These are phyloP conservation scores for Diaporthe australafricana DNA, from an alignment of 2,329 filamentous ascomycete species.

Conservation along the genomic window DNA sequence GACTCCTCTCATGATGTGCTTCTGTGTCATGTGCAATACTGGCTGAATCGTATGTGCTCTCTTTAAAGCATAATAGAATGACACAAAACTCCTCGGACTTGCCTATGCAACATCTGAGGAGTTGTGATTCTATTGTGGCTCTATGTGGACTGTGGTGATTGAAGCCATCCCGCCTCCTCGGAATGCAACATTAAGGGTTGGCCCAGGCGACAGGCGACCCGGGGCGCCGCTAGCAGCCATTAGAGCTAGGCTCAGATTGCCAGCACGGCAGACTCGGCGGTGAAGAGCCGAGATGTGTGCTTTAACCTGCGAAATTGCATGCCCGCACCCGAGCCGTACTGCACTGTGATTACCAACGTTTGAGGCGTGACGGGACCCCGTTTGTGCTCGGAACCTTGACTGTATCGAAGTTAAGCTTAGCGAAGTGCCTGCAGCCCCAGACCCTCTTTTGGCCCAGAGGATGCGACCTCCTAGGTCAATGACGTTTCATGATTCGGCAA, in stretches of 20 bases:
- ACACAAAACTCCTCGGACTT: neutral
- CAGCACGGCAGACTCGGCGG: constrained; percentile 7
- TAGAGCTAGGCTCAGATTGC: neutral
- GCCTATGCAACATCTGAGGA: neutral
- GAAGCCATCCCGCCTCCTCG: neutral
- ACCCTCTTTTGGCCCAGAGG: constrained; percentile 29
- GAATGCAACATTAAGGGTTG: constrained; percentile 19
- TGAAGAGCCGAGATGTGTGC: constrained; percentile 21
- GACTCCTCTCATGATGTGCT: constrained; percentile 2
- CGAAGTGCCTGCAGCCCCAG: constrained; percentile 28
- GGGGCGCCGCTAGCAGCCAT: neutral
- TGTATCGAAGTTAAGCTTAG: constrained; percentile 31
- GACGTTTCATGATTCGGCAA: constrained; percentile 31
- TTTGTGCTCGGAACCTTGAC: constrained; percentile 12
- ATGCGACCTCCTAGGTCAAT: constrained; percentile 23
- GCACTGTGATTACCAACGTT: neutral
- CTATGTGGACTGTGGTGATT: neutral
- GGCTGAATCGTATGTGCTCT: neutral
- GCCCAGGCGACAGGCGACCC: neutral
- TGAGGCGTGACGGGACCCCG: constrained; percentile 3
- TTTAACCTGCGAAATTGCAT: constrained; percentile 17
- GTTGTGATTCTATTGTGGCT: neutral
- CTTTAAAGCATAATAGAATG: neutral
- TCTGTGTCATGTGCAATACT: neutral
- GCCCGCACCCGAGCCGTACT: neutral